Conservation (phyloP, 1,284 basidiomycete species). For the Ceratobasidium sp. region DNA sequence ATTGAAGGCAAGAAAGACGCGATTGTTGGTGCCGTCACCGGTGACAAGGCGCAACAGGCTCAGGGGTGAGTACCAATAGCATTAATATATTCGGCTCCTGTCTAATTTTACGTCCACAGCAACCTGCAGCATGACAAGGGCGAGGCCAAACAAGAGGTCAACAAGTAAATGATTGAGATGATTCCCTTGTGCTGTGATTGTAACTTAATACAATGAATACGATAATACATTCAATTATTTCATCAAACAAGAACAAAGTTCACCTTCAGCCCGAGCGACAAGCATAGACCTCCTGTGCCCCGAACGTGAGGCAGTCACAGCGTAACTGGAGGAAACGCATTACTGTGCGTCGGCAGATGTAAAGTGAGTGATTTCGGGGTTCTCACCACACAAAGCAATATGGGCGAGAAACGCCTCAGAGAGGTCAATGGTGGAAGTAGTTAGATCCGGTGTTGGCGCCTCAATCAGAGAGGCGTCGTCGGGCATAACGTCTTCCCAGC, state of each 20-base stretch:
- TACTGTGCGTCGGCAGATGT: background rate
- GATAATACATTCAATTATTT: background rate
- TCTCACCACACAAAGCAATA: slow-evolving; percentile 9
- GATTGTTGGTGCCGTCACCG: slow-evolving; percentile 67
- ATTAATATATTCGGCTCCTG: background rate
- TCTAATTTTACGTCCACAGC: slow-evolving; percentile 46
- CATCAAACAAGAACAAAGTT: background rate
- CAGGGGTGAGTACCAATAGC: slow-evolving; percentile 53
- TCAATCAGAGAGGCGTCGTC: slow-evolving; percentile 10
- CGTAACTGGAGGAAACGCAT: background rate
- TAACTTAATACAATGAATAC: background rate
- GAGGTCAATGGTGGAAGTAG: background rate
- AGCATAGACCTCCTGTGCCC: background rate
- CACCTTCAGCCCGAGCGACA: background rate
- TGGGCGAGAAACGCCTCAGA: slow-evolving; percentile 29
- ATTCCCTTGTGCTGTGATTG: background rate
- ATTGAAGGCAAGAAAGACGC: slow-evolving; percentile 70
- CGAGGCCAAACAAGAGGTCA: slow-evolving; percentile 59
- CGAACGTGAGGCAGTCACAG: background rate
- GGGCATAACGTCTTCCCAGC: slow-evolving; percentile 3
- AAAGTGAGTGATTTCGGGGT: slow-evolving; percentile 21
- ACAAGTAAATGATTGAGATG: slow-evolving; percentile 44
- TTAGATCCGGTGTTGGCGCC: background rate
- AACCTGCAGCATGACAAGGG: slow-evolving; percentile 68
- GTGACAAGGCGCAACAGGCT: slow-evolving; percentile 67